Evolutionary conservation across 2,329 filamentous ascomycete species (phyloP).

Genomic region (Conoideocrella luteorostrata): DNA sequence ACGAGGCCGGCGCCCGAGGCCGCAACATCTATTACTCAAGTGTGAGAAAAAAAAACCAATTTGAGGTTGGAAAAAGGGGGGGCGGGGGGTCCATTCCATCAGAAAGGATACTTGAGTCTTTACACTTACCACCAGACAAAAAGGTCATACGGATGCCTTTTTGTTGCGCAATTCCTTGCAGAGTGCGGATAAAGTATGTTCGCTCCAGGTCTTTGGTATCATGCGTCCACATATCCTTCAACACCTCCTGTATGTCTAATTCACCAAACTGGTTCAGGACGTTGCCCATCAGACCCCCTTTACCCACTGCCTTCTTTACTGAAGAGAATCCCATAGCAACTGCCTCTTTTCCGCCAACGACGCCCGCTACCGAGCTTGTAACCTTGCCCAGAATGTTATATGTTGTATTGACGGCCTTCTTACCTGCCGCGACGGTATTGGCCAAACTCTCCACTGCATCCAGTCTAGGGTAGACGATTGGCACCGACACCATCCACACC

Average conservation of each 20-base stretch:
- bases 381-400: constrained; percentile 96
- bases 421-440: constrained; percentile 86
- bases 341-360: constrained; percentile 89
- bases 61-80: background rate
- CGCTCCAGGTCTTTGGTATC: constrained; percentile 95
- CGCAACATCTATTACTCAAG: constrained; percentile 82
- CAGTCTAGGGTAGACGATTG: constrained; percentile 81
- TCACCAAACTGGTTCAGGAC: constrained; percentile 96
- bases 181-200: constrained; percentile 90
- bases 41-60: background rate
- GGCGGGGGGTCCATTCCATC: no score
- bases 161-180: constrained; percentile 91
- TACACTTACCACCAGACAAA: constrained; percentile 67
- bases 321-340: constrained; percentile 89
- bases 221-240: constrained; percentile 97
- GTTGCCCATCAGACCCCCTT: constrained; percentile 90
- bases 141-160: constrained; percentile 97
- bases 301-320: constrained; percentile 94
- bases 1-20: constrained; percentile 87
- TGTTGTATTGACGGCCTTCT: constrained; percentile 91
- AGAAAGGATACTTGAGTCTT: no score
- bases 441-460: constrained; percentile 89
- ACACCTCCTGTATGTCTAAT: constrained; percentile 86
- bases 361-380: constrained; percentile 87
- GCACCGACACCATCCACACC: constrained; percentile 91